Evolutionary conservation across 2,329 filamentous ascomycete genomes (phyloP).

Genomic region (Xylariaceae sp.): DNA sequence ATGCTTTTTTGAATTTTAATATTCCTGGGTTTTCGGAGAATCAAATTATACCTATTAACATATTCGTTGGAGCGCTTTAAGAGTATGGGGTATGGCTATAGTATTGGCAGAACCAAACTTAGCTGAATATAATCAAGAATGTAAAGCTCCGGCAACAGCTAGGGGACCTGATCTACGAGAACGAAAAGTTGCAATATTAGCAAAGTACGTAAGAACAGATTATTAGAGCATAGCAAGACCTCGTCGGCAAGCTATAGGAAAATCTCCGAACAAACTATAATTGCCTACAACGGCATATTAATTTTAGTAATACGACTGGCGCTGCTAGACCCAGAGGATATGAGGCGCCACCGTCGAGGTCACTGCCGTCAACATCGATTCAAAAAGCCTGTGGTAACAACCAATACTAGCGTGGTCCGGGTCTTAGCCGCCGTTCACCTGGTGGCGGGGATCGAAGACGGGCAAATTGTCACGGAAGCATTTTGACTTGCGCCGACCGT

Average conservation of each 20-base stretch:
- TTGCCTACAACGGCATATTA: too few relatives aligned
- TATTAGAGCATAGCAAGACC: neutral
- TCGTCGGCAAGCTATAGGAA: neutral
- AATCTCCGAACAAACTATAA: neutral
- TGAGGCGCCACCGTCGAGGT: too few relatives aligned
- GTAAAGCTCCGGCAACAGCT: neutral
- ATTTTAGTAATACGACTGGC: too few relatives aligned
- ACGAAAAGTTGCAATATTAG: neutral
- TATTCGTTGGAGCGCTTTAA: neutral
- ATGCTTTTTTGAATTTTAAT: neutral
- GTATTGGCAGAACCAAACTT: neutral
- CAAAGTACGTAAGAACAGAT: neutral
- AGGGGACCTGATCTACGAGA: neutral
- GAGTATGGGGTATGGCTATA: neutral
- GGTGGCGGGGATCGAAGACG: too few relatives aligned
- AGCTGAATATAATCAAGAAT: neutral
- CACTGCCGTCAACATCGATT: too few relatives aligned
- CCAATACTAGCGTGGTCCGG: too few relatives aligned
- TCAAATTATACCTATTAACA: neutral
- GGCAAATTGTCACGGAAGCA: too few relatives aligned
- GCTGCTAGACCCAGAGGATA: too few relatives aligned
- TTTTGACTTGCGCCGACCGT: too few relatives aligned
- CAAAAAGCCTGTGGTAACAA: too few relatives aligned
- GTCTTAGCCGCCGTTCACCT: too few relatives aligned
- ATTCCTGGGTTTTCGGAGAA: neutral